Evolutionary conservation across 1,284 basidiomycete genomes (phyloP), one percentile per base, ranked within the genome.

Genomic region (Wolfiporia cocos): DNA sequence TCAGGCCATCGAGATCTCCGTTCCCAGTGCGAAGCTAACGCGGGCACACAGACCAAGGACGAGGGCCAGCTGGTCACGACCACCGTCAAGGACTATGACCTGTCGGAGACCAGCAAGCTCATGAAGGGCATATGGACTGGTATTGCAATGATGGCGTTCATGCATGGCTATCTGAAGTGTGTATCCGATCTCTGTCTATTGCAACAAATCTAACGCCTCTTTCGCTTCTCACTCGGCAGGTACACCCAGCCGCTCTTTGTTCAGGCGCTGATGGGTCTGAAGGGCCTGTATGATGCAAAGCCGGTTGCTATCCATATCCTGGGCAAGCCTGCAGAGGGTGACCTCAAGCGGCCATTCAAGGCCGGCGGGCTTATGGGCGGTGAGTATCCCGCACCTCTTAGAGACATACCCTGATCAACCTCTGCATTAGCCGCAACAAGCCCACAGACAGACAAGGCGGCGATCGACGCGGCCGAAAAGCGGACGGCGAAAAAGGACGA

Each of bases 231-330:
- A 4, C 31, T 41, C 29, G 9, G 19, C 41, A 61, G 74, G 51
- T 94, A 87, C 73, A 92, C 90, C 10, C 92, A 93, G 58, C 92
- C 92, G 9, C 76, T 94, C 49, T 94, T 95, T 69, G 85, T 95
- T 49, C 92, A 95, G 63, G 76, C 77, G 23, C 74, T 95, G 53
- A 93, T 94, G 89, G 89, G 86, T 17, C 49, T 95, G 58, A 95
- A 96, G 71, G 76, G 74, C 36, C 64, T 92, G 34, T 89, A 86
- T 62, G 92, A 95, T 57, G 82, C 88, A 47, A 92, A 92, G 63
- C 74, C 78, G 14, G 78, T 92, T 50, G 72, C 80, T 36, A 81
- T 95, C 47, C 81, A 93, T 68, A 42, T 95, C 45, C 66, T 89
- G 26, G 86, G 86, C 38, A 76, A 84, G 61, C 68, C 76, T 22